phyloP scores from a whole-genome alignment of 371 early-diverging fungal genomes.

The Blakeslea trispora region DNA sequence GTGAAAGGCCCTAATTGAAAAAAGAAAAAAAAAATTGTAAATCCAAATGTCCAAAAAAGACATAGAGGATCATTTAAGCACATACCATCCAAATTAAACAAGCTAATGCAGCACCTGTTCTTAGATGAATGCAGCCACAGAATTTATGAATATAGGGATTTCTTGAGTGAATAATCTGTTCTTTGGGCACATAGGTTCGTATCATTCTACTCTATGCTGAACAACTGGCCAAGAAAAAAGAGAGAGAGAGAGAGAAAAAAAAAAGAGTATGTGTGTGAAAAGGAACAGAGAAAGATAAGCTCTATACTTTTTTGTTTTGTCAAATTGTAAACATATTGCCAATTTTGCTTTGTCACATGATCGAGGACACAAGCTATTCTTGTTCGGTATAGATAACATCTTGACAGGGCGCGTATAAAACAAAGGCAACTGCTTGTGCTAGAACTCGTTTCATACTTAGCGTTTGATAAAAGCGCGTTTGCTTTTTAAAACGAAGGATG shows the following conservation, averaged over 20 bases:
- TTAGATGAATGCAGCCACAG: constrained; percentile 52
- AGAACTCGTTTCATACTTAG: no score
- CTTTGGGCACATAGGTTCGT: not conserved
- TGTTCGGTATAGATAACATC: no score
- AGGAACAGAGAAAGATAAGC: not conserved
- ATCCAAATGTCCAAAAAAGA: no score
- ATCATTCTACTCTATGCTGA: constrained; percentile 17
- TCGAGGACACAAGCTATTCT: no score
- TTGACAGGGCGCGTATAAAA: no score
- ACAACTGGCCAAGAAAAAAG: no score
- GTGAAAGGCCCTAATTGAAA: constrained; percentile 38
- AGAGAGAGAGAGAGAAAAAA: constrained; percentile 4
- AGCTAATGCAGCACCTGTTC: constrained; percentile 36
- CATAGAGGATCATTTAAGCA: not conserved
- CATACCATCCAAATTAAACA: constrained; percentile 49
- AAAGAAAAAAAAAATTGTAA: no score
- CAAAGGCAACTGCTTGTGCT: no score
- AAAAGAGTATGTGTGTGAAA: no score
- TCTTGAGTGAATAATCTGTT: constrained; percentile 33
- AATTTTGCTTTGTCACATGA: no score
- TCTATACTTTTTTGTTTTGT: not conserved
- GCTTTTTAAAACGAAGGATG: no score
- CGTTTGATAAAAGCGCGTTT: no score
- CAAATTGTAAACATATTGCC: not conserved
- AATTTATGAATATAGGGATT: constrained; percentile 42